These are phyloP conservation scores for Pulveroboletus sp. DNA, from an alignment of 768 basidiomycete genomes.

Conservation along the genomic window DNA sequence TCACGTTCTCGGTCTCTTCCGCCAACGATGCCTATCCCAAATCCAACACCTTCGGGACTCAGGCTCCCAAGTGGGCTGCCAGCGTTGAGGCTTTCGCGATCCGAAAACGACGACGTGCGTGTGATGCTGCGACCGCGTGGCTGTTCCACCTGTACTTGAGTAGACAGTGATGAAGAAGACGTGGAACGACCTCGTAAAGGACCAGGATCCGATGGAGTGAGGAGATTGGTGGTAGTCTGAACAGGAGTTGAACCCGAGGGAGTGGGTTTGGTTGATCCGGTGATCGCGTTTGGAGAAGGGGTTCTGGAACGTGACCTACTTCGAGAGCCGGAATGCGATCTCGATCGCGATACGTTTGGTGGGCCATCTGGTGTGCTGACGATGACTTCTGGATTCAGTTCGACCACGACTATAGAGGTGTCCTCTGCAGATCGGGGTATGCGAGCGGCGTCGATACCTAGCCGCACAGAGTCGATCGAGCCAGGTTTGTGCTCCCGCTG, in stretches of 20 bases:
- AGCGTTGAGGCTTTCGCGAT: conserved; percentile 39
- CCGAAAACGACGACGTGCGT: conserved; percentile 54
- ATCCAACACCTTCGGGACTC: conserved; percentile 36
- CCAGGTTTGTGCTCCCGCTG: conserved; percentile 3
- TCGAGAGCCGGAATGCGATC: conserved; percentile 29
- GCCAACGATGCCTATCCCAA: conserved; percentile 31
- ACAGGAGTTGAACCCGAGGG: conserved; percentile 4
- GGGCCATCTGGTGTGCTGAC: conserved; percentile 35
- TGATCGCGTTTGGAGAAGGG: conserved; percentile 37
- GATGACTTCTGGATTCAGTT: conserved; percentile 28
- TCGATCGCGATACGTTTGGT: conserved; percentile 32
- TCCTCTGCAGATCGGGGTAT: conserved; percentile 12
- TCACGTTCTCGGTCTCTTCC: conserved; percentile 33
- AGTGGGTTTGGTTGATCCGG: conserved; percentile 9
- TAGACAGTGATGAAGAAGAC: conserved; percentile 34
- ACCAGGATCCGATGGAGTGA: conserved; percentile 24
- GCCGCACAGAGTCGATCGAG: conserved; percentile 16
- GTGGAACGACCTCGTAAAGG: conserved; percentile 26
- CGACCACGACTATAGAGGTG: conserved; percentile 13
- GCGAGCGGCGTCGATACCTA: conserved; percentile 15
- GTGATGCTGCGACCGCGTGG: conserved; percentile 52
- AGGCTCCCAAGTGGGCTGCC: conserved; percentile 37
- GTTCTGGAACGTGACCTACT: conserved; percentile 43
- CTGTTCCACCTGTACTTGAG: conserved; percentile 30
- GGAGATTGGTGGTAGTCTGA: conserved; percentile 21